A percentile compares a stretch with the other conserved stretches of the same genome.
These are phyloP conservation scores for Talaromyces sp. DNA, from an alignment of 2,329 filamentous ascomycete genomes.

Conservation along the genomic window DNA sequence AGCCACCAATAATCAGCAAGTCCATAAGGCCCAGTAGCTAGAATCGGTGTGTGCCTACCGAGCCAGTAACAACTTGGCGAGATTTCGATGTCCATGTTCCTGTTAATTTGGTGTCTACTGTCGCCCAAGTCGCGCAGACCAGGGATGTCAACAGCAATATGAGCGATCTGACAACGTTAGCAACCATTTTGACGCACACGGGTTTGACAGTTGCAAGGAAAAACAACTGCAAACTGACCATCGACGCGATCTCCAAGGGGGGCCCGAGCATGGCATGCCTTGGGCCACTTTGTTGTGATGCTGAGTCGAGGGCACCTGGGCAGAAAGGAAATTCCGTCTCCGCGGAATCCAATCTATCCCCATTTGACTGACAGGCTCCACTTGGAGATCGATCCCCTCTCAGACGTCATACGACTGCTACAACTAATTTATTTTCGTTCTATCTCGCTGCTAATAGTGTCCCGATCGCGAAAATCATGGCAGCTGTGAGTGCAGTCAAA, in stretches of 20 bases:
- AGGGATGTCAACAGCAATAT: conserved; percentile 31
- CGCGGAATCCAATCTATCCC: conserved; percentile 11
- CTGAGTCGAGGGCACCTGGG: neutral
- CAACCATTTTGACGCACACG: conserved; percentile 6
- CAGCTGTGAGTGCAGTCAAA: conserved; percentile 63
- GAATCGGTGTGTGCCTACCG: conserved; percentile 46
- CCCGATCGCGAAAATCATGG: conserved; percentile 34
- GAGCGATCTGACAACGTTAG: conserved; percentile 24
- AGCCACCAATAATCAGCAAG: conserved; percentile 9
- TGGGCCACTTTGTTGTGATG: conserved; percentile 1
- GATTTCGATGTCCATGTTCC: conserved; percentile 71
- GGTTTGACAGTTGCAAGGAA: conserved; percentile 7
- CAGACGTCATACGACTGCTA: neutral
- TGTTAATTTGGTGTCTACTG: conserved; percentile 48
- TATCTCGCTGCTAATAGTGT: neutral
- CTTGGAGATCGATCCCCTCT: neutral
- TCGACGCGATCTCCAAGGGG: neutral
- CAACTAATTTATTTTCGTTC: neutral
- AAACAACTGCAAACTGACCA: conserved; percentile 3
- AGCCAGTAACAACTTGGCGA: conserved; percentile 62
- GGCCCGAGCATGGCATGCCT: neutral
- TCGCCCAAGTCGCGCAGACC: conserved; percentile 33
- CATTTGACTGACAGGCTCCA: neutral
- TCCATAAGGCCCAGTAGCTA: neutral
- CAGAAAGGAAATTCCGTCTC: conserved; percentile 6